phyloP scores from a whole-genome alignment of 805 yeast genomes.

The Saturnispora bothae region DNA sequence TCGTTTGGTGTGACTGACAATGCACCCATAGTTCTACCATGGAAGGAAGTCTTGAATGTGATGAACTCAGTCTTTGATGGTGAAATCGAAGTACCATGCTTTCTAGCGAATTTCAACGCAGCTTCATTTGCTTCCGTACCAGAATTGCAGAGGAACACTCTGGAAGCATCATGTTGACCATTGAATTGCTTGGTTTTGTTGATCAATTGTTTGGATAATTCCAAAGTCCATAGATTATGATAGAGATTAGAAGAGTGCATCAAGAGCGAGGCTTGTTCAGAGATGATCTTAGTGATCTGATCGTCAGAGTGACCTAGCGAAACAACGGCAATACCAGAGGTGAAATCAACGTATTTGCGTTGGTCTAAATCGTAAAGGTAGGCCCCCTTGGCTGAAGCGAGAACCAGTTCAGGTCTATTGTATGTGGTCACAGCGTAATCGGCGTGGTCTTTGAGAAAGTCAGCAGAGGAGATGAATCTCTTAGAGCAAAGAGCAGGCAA shows the following conservation, averaged over 20 bases:
- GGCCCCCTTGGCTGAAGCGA: conserved; percentile 77
- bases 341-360: conserved; percentile 74
- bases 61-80: conserved; percentile 63
- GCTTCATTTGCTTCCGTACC: conserved; percentile 36
- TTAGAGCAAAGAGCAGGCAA: too few relatives aligned
- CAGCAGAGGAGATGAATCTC: conserved; percentile 19
- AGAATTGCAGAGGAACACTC: conserved; percentile 55
- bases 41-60: conserved; percentile 85
- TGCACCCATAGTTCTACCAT: conserved; percentile 93
- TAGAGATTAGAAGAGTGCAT: conserved; percentile 81
- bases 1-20: conserved; percentile 85
- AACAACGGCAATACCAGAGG: conserved; percentile 97
- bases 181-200: conserved; percentile 58
- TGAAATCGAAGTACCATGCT: conserved; percentile 51
- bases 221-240: conserved; percentile 77
- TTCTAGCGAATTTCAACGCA: conserved; percentile 59
- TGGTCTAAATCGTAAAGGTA: conserved; percentile 71
- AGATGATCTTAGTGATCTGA: conserved; percentile 58
- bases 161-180: conserved; percentile 72
- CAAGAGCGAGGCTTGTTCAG: conserved; percentile 61
- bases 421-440: conserved; percentile 67
- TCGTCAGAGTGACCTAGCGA: conserved; percentile 81
- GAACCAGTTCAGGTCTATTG: conserved; percentile 64
- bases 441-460: conserved; percentile 14
- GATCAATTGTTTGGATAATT: conserved; percentile 61